Evolutionary conservation across 768 basidiomycete species (phyloP).

Genomic region (Russula lepida): DNA sequence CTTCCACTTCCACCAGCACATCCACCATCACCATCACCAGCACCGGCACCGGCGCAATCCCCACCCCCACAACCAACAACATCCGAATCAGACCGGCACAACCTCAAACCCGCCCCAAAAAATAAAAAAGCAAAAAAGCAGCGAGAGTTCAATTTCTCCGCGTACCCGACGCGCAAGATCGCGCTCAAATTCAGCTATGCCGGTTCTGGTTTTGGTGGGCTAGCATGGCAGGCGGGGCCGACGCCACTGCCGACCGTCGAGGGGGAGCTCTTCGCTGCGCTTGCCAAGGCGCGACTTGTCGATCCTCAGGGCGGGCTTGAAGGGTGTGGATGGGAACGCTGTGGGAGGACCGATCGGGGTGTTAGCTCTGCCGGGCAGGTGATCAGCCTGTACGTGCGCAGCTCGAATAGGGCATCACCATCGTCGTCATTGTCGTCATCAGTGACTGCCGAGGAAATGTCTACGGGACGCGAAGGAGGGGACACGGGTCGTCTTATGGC

Average conservation of each 20-base stretch:
- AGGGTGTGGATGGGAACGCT: conserved; percentile 84
- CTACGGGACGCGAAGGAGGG: background rate
- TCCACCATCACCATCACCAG: conserved; percentile 5
- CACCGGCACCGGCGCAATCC: background rate
- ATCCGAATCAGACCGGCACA: no score
- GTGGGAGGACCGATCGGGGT: conserved; percentile 91
- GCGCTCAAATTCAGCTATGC: conserved; percentile 91
- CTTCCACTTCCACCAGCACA: background rate
- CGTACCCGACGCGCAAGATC: conserved; percentile 76
- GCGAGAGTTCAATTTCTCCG: conserved; percentile 50
- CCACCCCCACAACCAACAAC: no score
- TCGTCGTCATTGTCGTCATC: background rate
- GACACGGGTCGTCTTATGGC: background rate
- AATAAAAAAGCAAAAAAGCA: background rate
- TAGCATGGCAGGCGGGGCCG: conserved; percentile 67
- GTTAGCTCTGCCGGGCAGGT: conserved; percentile 95
- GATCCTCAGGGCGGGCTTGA: conserved; percentile 67
- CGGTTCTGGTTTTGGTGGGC: conserved; percentile 86
- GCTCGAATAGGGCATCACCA: conserved; percentile 36
- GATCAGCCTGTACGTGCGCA: conserved; percentile 83
- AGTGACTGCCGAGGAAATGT: background rate
- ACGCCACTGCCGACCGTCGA: conserved; percentile 88
- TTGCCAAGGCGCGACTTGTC: conserved; percentile 70
- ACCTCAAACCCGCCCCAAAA: background rate
- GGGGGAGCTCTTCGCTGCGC: conserved; percentile 69